A percentile compares a stretch with the other conserved stretches of the same genome.
These are phyloP conservation scores for Aspergillus nidulans DNA, from an alignment of 495 filamentous ascomycete genomes.

Conservation along the genomic window DNA sequence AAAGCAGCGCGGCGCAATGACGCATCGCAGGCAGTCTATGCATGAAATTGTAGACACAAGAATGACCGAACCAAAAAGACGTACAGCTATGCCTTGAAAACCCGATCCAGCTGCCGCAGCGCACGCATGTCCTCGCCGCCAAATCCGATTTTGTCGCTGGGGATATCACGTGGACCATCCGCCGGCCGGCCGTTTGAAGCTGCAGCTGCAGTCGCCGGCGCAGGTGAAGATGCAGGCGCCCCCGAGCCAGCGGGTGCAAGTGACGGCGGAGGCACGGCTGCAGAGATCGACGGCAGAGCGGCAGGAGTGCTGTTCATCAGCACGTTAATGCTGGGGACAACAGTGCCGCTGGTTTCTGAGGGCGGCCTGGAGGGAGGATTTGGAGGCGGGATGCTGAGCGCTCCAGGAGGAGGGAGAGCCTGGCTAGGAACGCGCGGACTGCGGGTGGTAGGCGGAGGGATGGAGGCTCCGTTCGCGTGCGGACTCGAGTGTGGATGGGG, in stretches of 20 bases:
- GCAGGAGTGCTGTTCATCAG: slow-evolving; percentile 49
- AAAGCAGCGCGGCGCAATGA: background rate
- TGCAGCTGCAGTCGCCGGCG: background rate
- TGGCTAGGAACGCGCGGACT: slow-evolving; percentile 34
- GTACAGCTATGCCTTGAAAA: slow-evolving; percentile 30
- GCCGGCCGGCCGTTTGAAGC: slow-evolving; percentile 15
- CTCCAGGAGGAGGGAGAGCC: slow-evolving; percentile 23
- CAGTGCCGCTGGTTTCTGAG: slow-evolving; percentile 26
- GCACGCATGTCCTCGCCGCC: slow-evolving; percentile 61
- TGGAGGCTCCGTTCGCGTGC: slow-evolving; percentile 24
- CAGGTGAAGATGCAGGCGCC: background rate
- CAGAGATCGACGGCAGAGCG: slow-evolving; percentile 35
- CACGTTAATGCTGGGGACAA: slow-evolving; percentile 49
- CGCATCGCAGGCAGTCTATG: background rate
- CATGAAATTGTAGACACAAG: background rate
- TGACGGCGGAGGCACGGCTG: background rate
- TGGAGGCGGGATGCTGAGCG: slow-evolving; percentile 25
- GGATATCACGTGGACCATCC: slow-evolving; percentile 58
- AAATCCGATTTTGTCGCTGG: slow-evolving; percentile 59
- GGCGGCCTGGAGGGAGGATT: slow-evolving; percentile 17
- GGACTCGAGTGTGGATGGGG: slow-evolving; percentile 20
- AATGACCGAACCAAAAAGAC: background rate
- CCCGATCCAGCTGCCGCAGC: slow-evolving; percentile 59
- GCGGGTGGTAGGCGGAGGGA: slow-evolving; percentile 5
- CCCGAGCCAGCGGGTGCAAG: slow-evolving; percentile 16